Evolutionary conservation across 2,329 filamentous ascomycete genomes (phyloP).

Genomic region (Cladophialophora immunda): DNA sequence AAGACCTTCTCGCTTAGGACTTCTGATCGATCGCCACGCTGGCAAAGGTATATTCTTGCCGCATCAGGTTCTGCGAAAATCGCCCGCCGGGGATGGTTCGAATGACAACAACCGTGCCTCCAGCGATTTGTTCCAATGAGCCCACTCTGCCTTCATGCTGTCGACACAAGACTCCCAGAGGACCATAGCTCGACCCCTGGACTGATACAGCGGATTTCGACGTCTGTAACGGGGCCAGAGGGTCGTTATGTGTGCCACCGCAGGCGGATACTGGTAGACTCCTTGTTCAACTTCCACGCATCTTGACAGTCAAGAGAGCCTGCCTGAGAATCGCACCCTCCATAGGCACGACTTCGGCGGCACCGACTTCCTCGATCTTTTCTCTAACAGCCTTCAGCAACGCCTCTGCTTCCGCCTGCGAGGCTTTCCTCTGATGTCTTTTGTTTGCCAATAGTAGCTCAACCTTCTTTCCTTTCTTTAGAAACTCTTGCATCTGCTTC

Average conservation of each 20-base stretch:
- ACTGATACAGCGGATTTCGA: background rate
- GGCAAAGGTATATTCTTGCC: background rate
- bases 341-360: constrained; percentile 51
- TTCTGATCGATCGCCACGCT: background rate
- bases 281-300: constrained; percentile 21
- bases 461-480: constrained; percentile 78
- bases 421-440: constrained; percentile 68
- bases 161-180: background rate
- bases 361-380: constrained; percentile 54
- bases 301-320: constrained; percentile 36
- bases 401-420: constrained; percentile 66
- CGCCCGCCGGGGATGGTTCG: background rate
- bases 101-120: background rate
- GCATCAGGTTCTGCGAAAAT: background rate
- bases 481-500: constrained; percentile 71
- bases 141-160: background rate
- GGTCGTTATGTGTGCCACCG: background rate
- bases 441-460: constrained; percentile 76
- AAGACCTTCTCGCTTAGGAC: background rate
- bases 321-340: constrained; percentile 52
- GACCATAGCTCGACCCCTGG: background rate
- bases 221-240: background rate
- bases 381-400: constrained; percentile 63
- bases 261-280: background rate
- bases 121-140: background rate